Conservation (phyloP, 331 rosid species). For the Malus hybrid region DNA sequence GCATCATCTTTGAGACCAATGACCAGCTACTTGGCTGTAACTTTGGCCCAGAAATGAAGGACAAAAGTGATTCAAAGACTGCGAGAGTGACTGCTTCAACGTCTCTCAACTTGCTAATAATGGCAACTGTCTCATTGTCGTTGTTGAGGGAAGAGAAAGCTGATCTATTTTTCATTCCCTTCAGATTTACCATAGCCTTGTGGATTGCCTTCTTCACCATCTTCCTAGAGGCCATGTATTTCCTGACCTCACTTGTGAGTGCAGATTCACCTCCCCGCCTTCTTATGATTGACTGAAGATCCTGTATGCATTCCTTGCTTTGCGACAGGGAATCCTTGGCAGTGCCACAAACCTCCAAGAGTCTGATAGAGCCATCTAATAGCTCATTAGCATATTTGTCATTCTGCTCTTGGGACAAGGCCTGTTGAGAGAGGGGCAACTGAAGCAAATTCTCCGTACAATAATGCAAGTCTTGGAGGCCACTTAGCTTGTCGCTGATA, state of each 20-base stretch:
- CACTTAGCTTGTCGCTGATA: slow-evolving; percentile 9
- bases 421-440: slow-evolving; percentile 18
- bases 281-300: slow-evolving; percentile 41
- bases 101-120: slow-evolving; percentile 26
- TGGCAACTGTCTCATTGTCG: neutral
- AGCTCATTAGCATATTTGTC: slow-evolving; percentile 17
- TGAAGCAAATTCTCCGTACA: slow-evolving; percentile 19
- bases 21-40: too few species aligned
- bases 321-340: slow-evolving; percentile 38
- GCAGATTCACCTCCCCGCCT: slow-evolving; percentile 18
- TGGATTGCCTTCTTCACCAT: slow-evolving; percentile 9
- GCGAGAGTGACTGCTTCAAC: slow-evolving; percentile 23
- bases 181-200: neutral
- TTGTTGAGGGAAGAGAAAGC: too few species aligned
- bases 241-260: slow-evolving; percentile 21
- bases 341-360: slow-evolving; percentile 26
- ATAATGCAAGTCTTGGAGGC: slow-evolving; percentile 13
- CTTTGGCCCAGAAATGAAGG: too few species aligned
- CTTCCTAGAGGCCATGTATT: slow-evolving; percentile 45
- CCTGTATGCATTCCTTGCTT: slow-evolving; percentile 36
- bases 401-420: slow-evolving; percentile 13
- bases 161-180: neutral
- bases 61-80: too few species aligned
- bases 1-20: neutral
- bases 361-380: slow-evolving; percentile 29